Base-by-base conservation (phyloP, 2,329 filamentous ascomycete genomes). In the Ceratocystiopsis brevicomis region DNA sequence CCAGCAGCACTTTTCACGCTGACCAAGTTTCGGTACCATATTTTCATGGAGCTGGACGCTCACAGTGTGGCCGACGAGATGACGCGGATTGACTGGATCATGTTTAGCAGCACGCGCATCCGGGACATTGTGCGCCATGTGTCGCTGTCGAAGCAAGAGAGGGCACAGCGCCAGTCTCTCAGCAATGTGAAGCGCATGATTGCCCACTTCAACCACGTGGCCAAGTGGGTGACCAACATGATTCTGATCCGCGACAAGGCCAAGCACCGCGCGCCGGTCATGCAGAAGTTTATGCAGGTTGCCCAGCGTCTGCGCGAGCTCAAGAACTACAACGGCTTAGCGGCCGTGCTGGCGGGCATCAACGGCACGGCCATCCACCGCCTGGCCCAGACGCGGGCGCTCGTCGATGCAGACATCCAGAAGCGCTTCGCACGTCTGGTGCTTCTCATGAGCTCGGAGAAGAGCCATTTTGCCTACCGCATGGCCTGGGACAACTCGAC, bases 321-420 rank as follows among this genome's bases (percentile, higher is more conserved):
- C 48, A 95, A 96, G 65, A 96, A 98, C 59, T 98, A 96, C 66
- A 96, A 96, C 57, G 82, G 86, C 0, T 67, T 98, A 1, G 88
- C 87, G n/a, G 88, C 90, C 9, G 76, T 98, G 34, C 73, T 98
- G 45, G 88, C 90, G 8, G 90, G 88, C 10, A 81, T 98, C 54
- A 93, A 92, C 56, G 81, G 83, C 46, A 83, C 82, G 2, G 77
- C 86, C 0, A 79, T 98, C 25, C 81, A 90, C 55, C 80, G 90
- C 16, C 71, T 98, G 2, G 65, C 71, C 0, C 81, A 86, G 52
- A 96, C 90, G 0, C 71, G 81, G 47, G 75, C 81, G 14, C 62
- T 95, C 15, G 75, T 96, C 4, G 70, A 81, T 2, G 61, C 71
- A 8, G 71, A 78, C 2, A 71, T 78, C 0, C 78, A 81, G 52